phyloP scores from a whole-genome alignment of 345 rosid genomes.

The Acer campestre region DNA sequence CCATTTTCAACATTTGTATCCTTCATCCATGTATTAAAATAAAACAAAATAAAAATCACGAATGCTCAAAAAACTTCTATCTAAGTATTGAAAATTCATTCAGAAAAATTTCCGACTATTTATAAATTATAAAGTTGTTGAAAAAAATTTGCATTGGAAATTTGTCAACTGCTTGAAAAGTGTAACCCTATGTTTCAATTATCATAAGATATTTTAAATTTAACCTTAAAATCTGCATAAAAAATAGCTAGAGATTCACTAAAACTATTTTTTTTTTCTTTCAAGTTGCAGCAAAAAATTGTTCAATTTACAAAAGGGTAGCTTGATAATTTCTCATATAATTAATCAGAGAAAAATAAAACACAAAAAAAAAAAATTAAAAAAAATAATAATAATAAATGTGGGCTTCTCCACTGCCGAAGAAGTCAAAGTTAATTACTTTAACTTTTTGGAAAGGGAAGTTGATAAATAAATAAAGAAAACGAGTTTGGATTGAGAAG shows the following conservation, averaged over 20 bases:
- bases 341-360: not conserved
- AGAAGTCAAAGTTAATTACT: constrained; percentile 20
- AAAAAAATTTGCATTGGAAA: too few relatives aligned
- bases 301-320: not conserved
- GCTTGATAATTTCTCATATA: not conserved
- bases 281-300: not conserved
- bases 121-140: not conserved
- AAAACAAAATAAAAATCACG: not conserved
- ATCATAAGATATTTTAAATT: not conserved
- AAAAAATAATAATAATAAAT: too few relatives aligned
- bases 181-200: not conserved
- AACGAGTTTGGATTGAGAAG: not conserved
- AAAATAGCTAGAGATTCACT: not conserved
- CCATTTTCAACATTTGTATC: too few relatives aligned
- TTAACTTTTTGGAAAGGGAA: constrained; percentile 10
- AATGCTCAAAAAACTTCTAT: too few relatives aligned
- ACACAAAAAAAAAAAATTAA: not conserved
- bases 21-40: too few relatives aligned
- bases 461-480: not conserved
- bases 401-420: not conserved
- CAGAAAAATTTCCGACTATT: not conserved
- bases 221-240: not conserved
- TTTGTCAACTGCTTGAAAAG: not conserved
- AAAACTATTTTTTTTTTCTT: not conserved
- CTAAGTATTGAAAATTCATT: too few relatives aligned